Percentiles rank a stretch among this genome's conserved stretches.
Evolutionary conservation across 2,329 filamentous ascomycete genomes (phyloP).

Genomic region (Cercospora janseana): DNA sequence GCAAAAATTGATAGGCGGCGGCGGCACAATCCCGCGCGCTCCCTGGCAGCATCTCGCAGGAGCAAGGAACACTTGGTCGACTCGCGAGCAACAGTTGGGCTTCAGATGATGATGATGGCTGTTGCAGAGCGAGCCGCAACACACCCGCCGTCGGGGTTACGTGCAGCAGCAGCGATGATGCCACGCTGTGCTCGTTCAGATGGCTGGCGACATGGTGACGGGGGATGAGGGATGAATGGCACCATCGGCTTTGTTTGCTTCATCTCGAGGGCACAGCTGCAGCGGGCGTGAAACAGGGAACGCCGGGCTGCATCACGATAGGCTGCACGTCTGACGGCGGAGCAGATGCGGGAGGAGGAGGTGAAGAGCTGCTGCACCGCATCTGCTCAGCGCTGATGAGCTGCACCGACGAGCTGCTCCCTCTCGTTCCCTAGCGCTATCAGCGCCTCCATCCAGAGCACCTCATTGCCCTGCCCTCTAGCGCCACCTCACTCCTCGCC

Average conservation of each 20-base stretch:
- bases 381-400: too few relatives aligned
- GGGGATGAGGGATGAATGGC: not conserved
- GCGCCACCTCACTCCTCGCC: too few relatives aligned
- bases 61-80: not conserved
- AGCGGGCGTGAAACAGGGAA: slow-evolving; percentile 3
- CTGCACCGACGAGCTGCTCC: not conserved
- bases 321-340: not conserved
- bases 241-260: not conserved
- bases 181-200: too few relatives aligned
- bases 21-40: not conserved
- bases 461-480: too few relatives aligned
- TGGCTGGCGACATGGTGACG: too few relatives aligned
- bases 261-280: not conserved
- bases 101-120: slow-evolving; percentile 2
- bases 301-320: not conserved
- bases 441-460: too few relatives aligned
- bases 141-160: not conserved
- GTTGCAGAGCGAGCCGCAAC: not conserved
- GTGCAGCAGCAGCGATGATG: not conserved
- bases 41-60: not conserved
- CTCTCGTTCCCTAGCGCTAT: not conserved
- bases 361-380: too few relatives aligned
- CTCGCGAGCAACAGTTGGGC: too few relatives aligned
- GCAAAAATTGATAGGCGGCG: not conserved
- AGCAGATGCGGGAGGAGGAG: not conserved